A percentile compares a stretch with the other conserved stretches of the same genome.
These are phyloP conservation scores for Croton laevigatus DNA, from an alignment of 441 rosid genomes.

Conservation along the genomic window DNA sequence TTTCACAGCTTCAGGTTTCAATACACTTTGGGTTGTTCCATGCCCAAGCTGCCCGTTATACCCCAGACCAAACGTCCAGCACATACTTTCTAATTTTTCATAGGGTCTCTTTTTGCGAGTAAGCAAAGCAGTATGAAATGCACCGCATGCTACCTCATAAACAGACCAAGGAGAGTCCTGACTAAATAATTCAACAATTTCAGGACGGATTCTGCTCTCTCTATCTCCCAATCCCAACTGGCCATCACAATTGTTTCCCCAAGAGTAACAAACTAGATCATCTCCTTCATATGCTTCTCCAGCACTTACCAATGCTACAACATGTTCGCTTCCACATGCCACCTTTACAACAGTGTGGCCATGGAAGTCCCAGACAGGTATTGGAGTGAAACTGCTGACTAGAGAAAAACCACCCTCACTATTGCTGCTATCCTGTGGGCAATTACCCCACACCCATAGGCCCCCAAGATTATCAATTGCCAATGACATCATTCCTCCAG, in stretches of 20 bases:
- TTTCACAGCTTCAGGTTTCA: constrained; percentile 60
- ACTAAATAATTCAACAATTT: constrained; percentile 53
- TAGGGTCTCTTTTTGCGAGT: constrained; percentile 46
- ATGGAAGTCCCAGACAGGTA: constrained; percentile 54
- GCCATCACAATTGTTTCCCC: constrained; percentile 76
- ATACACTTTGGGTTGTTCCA: constrained; percentile 56
- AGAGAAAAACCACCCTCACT: constrained; percentile 40
- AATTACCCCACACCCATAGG: constrained; percentile 94
- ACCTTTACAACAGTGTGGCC: constrained; percentile 82
- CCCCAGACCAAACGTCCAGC: constrained; percentile 96
- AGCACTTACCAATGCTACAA: constrained; percentile 61
- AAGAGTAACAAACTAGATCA: constrained; percentile 62
- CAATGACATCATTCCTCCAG: constrained; percentile 85
- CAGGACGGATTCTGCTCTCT: constrained; percentile 54
- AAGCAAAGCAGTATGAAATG: constrained; percentile 83
- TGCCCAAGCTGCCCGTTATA: constrained; percentile 89
- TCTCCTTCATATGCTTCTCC: constrained; percentile 47
- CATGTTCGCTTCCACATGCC: constrained; percentile 90
- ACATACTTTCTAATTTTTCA: constrained; percentile 45
- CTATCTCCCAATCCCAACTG: constrained; percentile 82
- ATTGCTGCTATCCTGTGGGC: constrained; percentile 44
- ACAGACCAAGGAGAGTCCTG: constrained; percentile 50
- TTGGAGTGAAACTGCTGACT: constrained; percentile 47
- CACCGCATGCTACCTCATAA: constrained; percentile 81
- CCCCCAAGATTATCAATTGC: constrained; percentile 70